Evolutionary conservation across 176 grass and related monocot genomes (phyloP).

Genomic region (Phoenix roebelenii): DNA sequence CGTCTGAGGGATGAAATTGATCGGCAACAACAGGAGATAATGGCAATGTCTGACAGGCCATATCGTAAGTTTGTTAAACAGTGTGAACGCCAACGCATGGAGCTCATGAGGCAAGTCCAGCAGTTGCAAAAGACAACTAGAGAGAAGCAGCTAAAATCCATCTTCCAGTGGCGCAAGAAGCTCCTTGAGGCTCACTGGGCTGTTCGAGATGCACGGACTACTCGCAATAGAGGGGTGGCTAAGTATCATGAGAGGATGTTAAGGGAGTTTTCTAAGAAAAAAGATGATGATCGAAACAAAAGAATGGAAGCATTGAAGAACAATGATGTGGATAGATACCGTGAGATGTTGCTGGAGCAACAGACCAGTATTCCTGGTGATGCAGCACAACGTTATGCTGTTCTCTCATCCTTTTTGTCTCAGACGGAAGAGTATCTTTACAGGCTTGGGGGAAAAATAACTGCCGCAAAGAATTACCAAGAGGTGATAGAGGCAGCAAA

Average conservation of each 20-base stretch:
- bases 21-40: constrained; percentile 93
- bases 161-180: constrained; percentile 96
- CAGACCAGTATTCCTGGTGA: constrained; percentile 88
- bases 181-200: constrained; percentile 91
- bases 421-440: constrained; percentile 96
- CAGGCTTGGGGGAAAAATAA: constrained; percentile 96
- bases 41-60: constrained; percentile 87
- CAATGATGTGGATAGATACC: constrained; percentile 96
- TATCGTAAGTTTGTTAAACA: constrained; percentile 94
- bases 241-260: constrained; percentile 99
- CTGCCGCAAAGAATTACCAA: constrained; percentile 77
- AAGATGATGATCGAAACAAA: constrained; percentile 92
- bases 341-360: constrained; percentile 87
- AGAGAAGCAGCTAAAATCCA: constrained; percentile 88
- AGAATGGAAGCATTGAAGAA: constrained; percentile 99
- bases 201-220: constrained; percentile 88
- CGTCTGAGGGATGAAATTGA: constrained; percentile 92
- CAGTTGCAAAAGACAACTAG: constrained; percentile 67
- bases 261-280: constrained; percentile 89
- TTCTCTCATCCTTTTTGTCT: constrained; percentile 93
- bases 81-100: constrained; percentile 80
- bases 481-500: constrained; percentile 86
- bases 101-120: constrained; percentile 72
- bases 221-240: constrained; percentile 78
- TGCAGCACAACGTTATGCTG: constrained; percentile 83